These are phyloP conservation scores for Podochytrium sp. DNA, from an alignment of 192 early-diverging fungal species.

Conservation along the genomic window DNA sequence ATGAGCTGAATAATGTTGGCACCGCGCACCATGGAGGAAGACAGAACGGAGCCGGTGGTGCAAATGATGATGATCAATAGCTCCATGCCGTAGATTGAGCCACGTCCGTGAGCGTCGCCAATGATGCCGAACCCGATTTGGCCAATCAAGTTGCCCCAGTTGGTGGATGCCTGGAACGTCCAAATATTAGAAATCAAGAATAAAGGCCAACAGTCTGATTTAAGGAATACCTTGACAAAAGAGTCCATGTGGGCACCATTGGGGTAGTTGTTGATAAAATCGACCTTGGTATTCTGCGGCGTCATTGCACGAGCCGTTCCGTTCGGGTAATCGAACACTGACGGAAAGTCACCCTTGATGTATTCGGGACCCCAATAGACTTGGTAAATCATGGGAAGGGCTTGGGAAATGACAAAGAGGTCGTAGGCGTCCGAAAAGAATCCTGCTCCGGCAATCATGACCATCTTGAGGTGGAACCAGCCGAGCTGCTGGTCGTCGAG, in stretches of 20 bases:
- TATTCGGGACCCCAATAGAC: conserved; percentile 33
- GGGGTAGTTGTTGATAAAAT: conserved; percentile 26
- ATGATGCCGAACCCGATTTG: conserved; percentile 88
- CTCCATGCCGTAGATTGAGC: conserved; percentile 84
- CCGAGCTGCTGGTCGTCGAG: conserved; percentile 49
- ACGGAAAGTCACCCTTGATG: conserved; percentile 19
- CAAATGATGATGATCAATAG: conserved; percentile 88
- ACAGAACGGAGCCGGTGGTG: conserved; percentile 79
- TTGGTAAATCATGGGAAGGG: conserved; percentile 77
- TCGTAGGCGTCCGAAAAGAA: conserved; percentile 72
- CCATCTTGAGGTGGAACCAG: conserved; percentile 52
- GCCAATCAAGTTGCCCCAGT: conserved; percentile 88
- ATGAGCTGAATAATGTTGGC: conserved; percentile 71
- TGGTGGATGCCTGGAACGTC: conserved; percentile 81
- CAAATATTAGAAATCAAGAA: no score
- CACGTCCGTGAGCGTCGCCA: conserved; percentile 87
- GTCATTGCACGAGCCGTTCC: background rate
- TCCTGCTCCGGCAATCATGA: conserved; percentile 50
- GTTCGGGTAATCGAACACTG: conserved; percentile 12
- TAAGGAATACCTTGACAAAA: no score
- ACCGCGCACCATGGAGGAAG: conserved; percentile 68
- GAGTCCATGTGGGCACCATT: conserved; percentile 62
- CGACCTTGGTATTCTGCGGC: conserved; percentile 22
- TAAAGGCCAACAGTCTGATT: no score
- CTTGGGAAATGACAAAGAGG: conserved; percentile 89